Conservation (phyloP, 2,329 filamentous ascomycete genomes). For the Ceratocystis ficicola region DNA sequence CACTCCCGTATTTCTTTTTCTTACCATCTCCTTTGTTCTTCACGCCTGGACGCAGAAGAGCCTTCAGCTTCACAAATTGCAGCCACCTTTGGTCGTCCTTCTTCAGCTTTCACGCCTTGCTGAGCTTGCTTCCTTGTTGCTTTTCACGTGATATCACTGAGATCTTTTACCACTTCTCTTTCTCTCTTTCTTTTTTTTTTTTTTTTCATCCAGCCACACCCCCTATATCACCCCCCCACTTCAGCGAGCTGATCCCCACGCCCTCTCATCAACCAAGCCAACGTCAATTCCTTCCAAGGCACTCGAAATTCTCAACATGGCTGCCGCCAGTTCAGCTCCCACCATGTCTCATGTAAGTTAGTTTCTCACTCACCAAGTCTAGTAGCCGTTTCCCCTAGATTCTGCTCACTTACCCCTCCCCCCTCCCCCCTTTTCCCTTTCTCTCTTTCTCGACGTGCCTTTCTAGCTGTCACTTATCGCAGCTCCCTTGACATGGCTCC, state of each 20-base stretch:
- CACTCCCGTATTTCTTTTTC: background rate
- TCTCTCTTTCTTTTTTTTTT: background rate
- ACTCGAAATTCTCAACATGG: background rate
- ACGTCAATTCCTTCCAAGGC: background rate
- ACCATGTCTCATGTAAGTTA: constrained; percentile 2
- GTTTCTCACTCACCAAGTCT: background rate
- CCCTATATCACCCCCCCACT: background rate
- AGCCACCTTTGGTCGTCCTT: background rate
- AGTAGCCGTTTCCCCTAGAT: background rate
- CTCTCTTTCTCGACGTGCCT: background rate
- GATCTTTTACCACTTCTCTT: background rate
- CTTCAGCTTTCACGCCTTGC: background rate
- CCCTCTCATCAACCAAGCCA: constrained; percentile 1
- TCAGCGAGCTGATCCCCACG: background rate
- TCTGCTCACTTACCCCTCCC: no score
- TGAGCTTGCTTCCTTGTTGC: background rate
- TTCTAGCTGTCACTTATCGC: background rate
- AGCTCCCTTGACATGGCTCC: background rate
- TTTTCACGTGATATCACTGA: constrained; percentile 2
- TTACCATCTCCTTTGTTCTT: background rate
- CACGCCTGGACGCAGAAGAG: background rate
- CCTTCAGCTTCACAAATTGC: background rate
- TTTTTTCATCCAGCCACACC: background rate
- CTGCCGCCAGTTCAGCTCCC: background rate
- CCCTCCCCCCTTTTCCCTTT: background rate